Conservation (phyloP, 345 rosid genomes). For the Eutrema heterophyllum region DNA sequence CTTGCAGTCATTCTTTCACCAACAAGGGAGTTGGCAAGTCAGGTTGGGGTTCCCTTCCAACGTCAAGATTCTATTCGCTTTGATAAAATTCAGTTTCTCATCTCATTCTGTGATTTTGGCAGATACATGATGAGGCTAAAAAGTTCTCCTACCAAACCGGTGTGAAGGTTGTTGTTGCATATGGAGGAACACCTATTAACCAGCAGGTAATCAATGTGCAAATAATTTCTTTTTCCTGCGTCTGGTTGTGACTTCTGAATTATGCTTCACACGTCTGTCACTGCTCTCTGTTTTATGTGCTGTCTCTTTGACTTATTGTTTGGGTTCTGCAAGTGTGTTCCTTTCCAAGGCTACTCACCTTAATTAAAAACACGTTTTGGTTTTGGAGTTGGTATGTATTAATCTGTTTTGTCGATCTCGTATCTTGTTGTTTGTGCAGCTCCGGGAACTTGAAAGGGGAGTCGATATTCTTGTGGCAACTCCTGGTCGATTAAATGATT, state of each 20-base stretch:
- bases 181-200: conserved; percentile 95
- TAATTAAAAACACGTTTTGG: background rate
- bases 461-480: conserved; percentile 99
- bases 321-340: background rate
- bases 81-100: conserved; percentile 6
- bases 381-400: background rate
- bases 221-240: background rate
- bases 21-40: conserved; percentile 92
- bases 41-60: conserved; percentile 50
- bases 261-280: background rate
- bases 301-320: conserved; percentile 1
- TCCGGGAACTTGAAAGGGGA: conserved; percentile 92
- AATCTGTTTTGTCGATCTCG: background rate
- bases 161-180: conserved; percentile 93
- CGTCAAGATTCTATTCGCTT: background rate
- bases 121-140: conserved; percentile 98
- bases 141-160: conserved; percentile 98
- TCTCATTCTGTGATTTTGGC: conserved; percentile 24
- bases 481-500: conserved; percentile 94
- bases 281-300: background rate
- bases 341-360: background rate
- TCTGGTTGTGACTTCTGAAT: background rate
- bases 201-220: conserved; percentile 53
- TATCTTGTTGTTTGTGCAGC: conserved; percentile 45
- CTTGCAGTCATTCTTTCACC: conserved; percentile 97